Evolutionary conservation across 805 yeast species (phyloP), one percentile per base, ranked within the genome.

Genomic region (Cephaloascus albidus): DNA sequence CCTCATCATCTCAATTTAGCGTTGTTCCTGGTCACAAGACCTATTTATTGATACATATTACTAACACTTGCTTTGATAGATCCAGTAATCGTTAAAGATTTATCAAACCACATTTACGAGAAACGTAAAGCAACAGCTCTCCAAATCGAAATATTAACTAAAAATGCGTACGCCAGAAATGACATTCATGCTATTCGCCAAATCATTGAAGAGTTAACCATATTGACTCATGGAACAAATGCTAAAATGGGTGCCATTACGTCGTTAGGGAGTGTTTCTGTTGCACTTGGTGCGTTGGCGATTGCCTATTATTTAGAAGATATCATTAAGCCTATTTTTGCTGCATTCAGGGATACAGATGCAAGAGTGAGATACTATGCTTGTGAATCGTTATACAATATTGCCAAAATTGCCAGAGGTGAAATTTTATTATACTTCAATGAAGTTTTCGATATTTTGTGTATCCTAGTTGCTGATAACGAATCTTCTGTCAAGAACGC

Each of bases 281-380:
- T 93, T 40, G 97, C 97, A 0, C 61, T 93, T 23, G 97, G 97
- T 2, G 72, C 74, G 33, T 77, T 76, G 48, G 90, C 89, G 36
- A 86, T 93, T 28, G 93, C 96, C 0, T 65, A 67, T 41, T 90
- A 86, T 51, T 60, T 93, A 37, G 93, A 86, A 43, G 85, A 79
- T 39, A 88, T 93, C 41, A 77, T 93, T 45, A 93, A 86, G 44
- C 97, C 98, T 0, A 95, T 93, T 12, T 67, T 93, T 49, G 90
- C 96, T 0, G 90, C 97, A 43, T 93, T 93, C 57, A 90, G 95
- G 37, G 98, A 93, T 53, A 96, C 93, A 43, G 96, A 93, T 57
- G 90, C 96, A n/a, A 76, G 95, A 48, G 98, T 93, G 6, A 71
- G 98, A 40, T 93, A 93, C 53, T 93, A 88, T 57, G 97, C 98